phyloP scores from a whole-genome alignment of 192 early-diverging fungal species.

The Physocladia obscura region DNA sequence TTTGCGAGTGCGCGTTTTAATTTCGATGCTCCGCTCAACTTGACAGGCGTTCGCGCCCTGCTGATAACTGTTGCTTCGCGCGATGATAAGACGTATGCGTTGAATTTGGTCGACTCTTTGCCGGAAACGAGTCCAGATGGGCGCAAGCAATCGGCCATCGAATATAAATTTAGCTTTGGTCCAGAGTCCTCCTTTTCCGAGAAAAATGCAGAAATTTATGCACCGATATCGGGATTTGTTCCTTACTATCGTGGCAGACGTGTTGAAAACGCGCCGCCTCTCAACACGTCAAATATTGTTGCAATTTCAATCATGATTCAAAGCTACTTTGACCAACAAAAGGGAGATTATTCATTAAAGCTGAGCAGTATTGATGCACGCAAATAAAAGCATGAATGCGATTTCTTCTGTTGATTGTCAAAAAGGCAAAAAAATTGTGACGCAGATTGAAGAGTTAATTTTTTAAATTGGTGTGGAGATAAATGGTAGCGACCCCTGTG shows the following conservation, averaged over 20 bases:
- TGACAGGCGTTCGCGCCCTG: not conserved
- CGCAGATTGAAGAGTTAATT: no score
- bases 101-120: constrained; percentile 2
- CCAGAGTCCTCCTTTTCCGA: not conserved
- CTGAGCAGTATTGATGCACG: not conserved
- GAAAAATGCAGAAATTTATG: not conserved
- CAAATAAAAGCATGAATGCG: no score
- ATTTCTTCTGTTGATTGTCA: no score
- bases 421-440: no score
- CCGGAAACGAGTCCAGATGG: not conserved
- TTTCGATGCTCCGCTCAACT: not conserved
- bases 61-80: not conserved
- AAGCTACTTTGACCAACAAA: constrained; percentile 27
- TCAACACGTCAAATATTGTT: constrained; percentile 4
- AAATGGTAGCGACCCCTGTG: no score
- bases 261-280: not conserved
- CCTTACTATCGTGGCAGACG: constrained; percentile 23
- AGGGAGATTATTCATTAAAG: constrained; percentile 3
- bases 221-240: not conserved
- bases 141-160: not conserved
- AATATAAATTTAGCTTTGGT: constrained; percentile 21
- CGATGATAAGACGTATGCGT: not conserved
- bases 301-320: constrained; percentile 22
- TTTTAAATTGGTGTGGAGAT: no score
- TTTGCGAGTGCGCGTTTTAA: constrained; percentile 11